These are phyloP conservation scores for Hyaloscypha bicolor DNA, from an alignment of 495 filamentous ascomycete species.

Conservation along the genomic window DNA sequence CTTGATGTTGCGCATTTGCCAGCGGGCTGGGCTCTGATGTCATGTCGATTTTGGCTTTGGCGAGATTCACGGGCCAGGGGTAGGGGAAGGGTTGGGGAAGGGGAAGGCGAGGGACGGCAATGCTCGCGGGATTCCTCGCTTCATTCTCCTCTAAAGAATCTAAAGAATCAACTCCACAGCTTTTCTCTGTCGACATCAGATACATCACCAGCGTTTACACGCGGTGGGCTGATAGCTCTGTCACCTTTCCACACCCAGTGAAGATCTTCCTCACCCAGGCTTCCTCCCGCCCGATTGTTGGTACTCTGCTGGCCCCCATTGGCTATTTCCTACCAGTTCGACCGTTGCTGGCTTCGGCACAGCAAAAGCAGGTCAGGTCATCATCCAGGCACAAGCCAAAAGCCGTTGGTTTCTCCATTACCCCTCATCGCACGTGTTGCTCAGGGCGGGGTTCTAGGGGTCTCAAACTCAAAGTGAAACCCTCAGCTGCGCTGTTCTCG, in stretches of 20 bases:
- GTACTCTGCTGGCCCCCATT: background rate
- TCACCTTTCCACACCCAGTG: background rate
- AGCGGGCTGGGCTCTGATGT: background rate
- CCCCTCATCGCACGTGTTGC: constrained; percentile 10
- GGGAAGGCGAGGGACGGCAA: too few species aligned
- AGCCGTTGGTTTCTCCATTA: background rate
- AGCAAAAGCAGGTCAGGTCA: background rate
- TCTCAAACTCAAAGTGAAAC: background rate
- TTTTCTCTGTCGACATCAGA: background rate
- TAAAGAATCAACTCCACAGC: background rate
- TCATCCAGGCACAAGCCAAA: background rate
- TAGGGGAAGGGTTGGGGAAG: too few species aligned
- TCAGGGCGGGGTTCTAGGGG: background rate
- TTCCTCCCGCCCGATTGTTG: too few species aligned
- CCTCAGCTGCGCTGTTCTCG: background rate
- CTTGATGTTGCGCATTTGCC: too few species aligned
- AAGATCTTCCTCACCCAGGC: background rate
- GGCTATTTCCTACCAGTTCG: background rate
- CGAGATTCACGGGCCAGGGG: background rate
- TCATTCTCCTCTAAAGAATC: background rate
- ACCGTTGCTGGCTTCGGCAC: background rate
- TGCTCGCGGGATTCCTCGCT: background rate
- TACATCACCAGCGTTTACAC: background rate
- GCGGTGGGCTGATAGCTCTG: background rate
- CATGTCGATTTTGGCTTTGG: background rate